Evolutionary conservation across 768 basidiomycete genomes (phyloP), one percentile per base, ranked within the genome.

Genomic region (Crucibulum laeve): DNA sequence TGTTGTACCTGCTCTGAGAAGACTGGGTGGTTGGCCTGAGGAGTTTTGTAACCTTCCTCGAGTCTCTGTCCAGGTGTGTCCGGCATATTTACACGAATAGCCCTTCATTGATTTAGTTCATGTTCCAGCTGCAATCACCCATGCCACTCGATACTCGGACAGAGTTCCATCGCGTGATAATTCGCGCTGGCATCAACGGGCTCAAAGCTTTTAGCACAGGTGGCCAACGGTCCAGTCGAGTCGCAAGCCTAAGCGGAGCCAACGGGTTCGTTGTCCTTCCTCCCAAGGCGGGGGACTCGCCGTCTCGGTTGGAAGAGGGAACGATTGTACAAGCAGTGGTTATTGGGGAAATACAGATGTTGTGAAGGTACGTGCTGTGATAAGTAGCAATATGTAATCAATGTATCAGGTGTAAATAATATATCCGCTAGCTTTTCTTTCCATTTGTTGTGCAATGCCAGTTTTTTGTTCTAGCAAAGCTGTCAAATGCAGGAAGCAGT

Each of bases 211-310:
- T 70, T 50, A 91, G 84, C 43, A 94, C 91, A 0, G 91, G 92
- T 18, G 88, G 90, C 0, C 92, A 95, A 58, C 70, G 91, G 4
- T 91, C 90, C 14, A 89, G 86, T 54, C 71, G 88, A 18, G 83
- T 86, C 3, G 84, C 84, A 10, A 92, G 90, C 52, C 54, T 95
- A 38, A 81, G 75, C 32, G 84, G 84, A 1, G 89, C 90, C 13
- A 92, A 93, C 58, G 91, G 82, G 1, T 64, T 94, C 33, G 79
- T 87, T 0, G 71, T 83, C 17, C 58, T 93, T 17, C 91, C 90
- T 2, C 59, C 69, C 24, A 49, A 61, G 40, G 59, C 50, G 34
- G 58, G 64, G 4, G 52, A 52, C 5, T 64, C 61, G 8, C 60
- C 59, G n/a, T 55, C 55, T 15, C 59, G 55, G 22, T 45, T 88